Base-by-base conservation (phyloP, 2,329 filamentous ascomycete species). In the Fusarium mundagurra region DNA sequence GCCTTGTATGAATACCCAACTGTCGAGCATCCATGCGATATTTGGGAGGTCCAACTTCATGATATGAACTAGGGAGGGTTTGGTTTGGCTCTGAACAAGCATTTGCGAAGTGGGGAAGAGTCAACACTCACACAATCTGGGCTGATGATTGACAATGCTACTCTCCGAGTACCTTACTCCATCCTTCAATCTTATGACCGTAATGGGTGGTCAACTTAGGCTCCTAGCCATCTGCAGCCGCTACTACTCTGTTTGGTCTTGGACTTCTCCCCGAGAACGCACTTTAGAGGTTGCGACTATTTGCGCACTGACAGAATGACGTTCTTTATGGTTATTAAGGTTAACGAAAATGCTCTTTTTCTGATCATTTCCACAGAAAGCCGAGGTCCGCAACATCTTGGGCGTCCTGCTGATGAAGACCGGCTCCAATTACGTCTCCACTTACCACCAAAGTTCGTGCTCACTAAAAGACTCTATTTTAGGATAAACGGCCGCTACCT, bases 381-480 rank as follows among this genome's bases (percentile, higher is more conserved):
- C 69, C 71, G 71, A 74, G 62, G 64, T 51, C 59, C 58, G 62
- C 44, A 60, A 22, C 44, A 17, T 57, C 45, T 48, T 59, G 59
- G 59, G 47, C 43, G 44, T 41, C 57, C 45, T 68, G 24, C 61
- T 55, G 43, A 64, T 65, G 43, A 38, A 61, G 14, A 36, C 39
- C 24, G 64, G 54, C 27, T 65, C 41, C 22, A 48, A 51, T 27
- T 39, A 60, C 48, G 44, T 39, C 67, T 20, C 63, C 39, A 57
- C 57, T 18, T 31, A 31, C 50, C 24, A 54, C 58, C 39, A 27
- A 55, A 61, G 60, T 39, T 29, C 27, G 27, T 62, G 34, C 51
- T 47, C 54, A 58, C 24, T 34, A 51, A 64, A 44, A 51, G 54
- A 61, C 45, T 69, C 72, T 75, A 75, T 74, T 74, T 74, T 74